Percentiles rank a stretch among this genome's conserved stretches.
phyloP scores from a whole-genome alignment of 2,329 filamentous ascomycete species.

The Fusarium pseudograminearum region DNA sequence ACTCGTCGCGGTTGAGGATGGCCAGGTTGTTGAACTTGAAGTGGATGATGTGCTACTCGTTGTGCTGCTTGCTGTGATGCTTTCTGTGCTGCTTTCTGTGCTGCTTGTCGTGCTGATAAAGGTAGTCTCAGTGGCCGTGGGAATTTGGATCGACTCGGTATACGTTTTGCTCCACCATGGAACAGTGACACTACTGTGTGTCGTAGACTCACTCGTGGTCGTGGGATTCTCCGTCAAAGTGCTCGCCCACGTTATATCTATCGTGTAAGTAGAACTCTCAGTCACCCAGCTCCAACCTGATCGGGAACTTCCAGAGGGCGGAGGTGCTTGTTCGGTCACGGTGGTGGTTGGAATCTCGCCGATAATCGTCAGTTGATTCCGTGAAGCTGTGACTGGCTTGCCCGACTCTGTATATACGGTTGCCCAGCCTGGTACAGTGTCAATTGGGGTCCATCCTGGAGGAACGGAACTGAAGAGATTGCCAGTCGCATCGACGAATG shows the following conservation, averaged over 20 bases:
- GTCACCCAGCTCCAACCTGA: neutral
- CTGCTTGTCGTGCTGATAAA: neutral
- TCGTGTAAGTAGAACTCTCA: neutral
- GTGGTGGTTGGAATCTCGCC: neutral
- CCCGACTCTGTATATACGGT: neutral
- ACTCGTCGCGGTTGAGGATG: neutral
- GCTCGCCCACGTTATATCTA: neutral
- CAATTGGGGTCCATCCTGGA: neutral
- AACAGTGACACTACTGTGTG: neutral
- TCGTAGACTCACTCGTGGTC: neutral
- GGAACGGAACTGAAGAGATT: neutral
- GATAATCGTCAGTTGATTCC: neutral
- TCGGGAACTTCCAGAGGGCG: neutral
- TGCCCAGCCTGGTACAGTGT: neutral
- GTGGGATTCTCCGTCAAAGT: neutral
- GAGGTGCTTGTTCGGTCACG: neutral
- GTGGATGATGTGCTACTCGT: neutral
- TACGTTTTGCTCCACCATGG: neutral
- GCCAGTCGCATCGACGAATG: neutral
- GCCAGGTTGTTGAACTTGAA: neutral
- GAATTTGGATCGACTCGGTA: neutral
- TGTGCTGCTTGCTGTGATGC: neutral
- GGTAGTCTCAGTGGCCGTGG: neutral
- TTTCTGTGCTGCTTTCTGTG: neutral
- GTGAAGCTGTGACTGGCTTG: no score